phyloP scores from a whole-genome alignment of 1,284 basidiomycete genomes.

The Cutaneotrichosporon sp. region DNA sequence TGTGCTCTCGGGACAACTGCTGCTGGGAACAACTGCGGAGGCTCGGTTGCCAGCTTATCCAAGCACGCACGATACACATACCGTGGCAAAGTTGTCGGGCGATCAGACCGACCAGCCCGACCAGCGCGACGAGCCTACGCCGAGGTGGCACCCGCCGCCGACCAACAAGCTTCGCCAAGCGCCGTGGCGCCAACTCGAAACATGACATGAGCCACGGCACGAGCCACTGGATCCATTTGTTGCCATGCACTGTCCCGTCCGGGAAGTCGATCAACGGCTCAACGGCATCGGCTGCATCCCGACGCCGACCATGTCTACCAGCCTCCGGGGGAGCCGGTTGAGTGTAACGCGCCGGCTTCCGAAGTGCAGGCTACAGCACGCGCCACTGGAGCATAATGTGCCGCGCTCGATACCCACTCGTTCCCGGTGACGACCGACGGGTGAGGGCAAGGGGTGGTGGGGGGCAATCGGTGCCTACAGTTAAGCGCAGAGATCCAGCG shows the following conservation, averaged over 20 bases:
- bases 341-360: neutral
- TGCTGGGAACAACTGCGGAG: no score
- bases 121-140: neutral
- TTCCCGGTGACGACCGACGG: neutral
- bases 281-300: neutral
- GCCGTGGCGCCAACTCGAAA: neutral
- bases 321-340: neutral
- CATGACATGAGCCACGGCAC: neutral
- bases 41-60: no score
- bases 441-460: neutral
- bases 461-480: neutral
- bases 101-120: no score
- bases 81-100: no score
- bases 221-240: neutral
- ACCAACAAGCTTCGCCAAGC: neutral
- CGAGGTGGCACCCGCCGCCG: neutral
- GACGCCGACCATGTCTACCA: neutral
- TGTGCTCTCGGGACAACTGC: no score
- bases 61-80: no score
- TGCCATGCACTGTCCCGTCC: constrained; percentile 2
- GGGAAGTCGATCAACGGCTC: constrained; percentile 3
- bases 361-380: neutral
- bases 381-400: constrained; percentile 1
- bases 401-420: neutral
- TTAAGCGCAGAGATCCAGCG: neutral